Evolutionary conservation across 1,284 basidiomycete species (phyloP).

Genomic region (Sparassis latifolia): DNA sequence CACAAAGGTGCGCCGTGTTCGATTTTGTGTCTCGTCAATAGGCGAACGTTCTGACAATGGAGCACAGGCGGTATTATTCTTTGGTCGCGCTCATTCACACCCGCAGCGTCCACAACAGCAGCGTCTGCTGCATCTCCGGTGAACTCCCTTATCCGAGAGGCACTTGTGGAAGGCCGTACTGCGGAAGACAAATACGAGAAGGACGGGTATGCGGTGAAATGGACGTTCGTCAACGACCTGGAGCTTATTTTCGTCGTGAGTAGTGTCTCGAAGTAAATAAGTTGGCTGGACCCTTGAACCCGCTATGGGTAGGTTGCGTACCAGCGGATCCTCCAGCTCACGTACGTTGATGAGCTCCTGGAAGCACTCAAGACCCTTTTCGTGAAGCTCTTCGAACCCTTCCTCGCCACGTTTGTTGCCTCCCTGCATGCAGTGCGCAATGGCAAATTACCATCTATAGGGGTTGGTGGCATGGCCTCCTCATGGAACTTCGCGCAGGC

Average conservation of each 20-base stretch:
- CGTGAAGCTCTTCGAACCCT: slow-evolving; percentile 78
- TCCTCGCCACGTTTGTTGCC: slow-evolving; percentile 74
- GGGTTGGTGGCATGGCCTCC: slow-evolving; percentile 30
- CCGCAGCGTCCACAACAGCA: slow-evolving; percentile 68
- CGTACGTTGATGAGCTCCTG: slow-evolving; percentile 89
- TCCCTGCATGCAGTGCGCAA: slow-evolving; percentile 62
- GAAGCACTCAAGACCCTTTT: slow-evolving; percentile 78
- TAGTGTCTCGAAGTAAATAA: slow-evolving; percentile 9
- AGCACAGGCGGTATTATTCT: slow-evolving; percentile 79
- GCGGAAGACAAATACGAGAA: slow-evolving; percentile 81
- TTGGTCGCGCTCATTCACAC: slow-evolving; percentile 91
- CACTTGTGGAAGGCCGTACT: slow-evolving; percentile 80
- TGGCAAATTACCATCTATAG: slow-evolving; percentile 30
- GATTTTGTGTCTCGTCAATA: background rate
- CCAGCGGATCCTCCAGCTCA: slow-evolving; percentile 92
- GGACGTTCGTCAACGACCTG: slow-evolving; percentile 89
- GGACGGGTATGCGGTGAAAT: slow-evolving; percentile 87
- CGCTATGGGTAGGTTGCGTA: slow-evolving; percentile 72
- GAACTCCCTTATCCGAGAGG: slow-evolving; percentile 85
- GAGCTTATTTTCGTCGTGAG: slow-evolving; percentile 92
- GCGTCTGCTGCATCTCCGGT: slow-evolving; percentile 81
- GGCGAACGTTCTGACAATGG: slow-evolving; percentile 1
- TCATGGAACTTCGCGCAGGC: slow-evolving; percentile 66
- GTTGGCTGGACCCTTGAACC: too few species aligned
- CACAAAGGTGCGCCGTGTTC: slow-evolving; percentile 60